Conservation (phyloP, 495 filamentous ascomycete genomes). For the Cercophora samala region DNA sequence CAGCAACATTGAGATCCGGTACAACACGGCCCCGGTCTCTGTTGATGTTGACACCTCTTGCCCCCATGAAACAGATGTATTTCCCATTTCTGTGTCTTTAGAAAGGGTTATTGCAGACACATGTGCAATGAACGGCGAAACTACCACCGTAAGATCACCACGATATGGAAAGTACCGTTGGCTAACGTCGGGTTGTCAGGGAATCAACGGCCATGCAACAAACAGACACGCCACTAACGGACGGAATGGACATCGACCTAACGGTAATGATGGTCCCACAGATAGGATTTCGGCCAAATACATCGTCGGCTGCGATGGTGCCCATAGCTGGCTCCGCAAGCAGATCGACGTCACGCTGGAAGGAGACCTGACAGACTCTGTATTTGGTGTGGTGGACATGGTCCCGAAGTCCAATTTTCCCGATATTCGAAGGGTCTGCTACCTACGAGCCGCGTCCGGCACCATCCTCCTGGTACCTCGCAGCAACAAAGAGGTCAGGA, state of each 20-base stretch:
- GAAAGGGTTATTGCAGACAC: conserved; percentile 11
- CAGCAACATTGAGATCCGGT: conserved; percentile 45
- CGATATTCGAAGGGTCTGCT: conserved; percentile 62
- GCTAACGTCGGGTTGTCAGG: neutral
- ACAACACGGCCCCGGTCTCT: conserved; percentile 46
- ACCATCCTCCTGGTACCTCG: conserved; percentile 68
- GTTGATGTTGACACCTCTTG: conserved; percentile 43
- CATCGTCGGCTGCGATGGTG: conserved; percentile 66
- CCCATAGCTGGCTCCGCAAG: conserved; percentile 58
- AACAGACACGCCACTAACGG: neutral
- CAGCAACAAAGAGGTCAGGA: conserved; percentile 56
- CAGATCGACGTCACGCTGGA: conserved; percentile 50
- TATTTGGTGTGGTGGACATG: conserved; percentile 63
- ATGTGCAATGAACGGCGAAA: conserved; percentile 41
- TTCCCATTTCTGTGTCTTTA: conserved; percentile 46
- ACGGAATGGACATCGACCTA: neutral
- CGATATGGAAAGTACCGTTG: conserved; percentile 24
- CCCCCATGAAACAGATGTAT: conserved; percentile 43
- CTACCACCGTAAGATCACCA: conserved; percentile 37
- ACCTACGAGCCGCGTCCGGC: conserved; percentile 58
- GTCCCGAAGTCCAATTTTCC: conserved; percentile 67
- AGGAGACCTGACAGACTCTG: conserved; percentile 60
- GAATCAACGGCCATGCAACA: neutral
- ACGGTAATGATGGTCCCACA: neutral
- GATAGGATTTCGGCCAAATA: conserved; percentile 56